Conservation (phyloP, 1,139 yeast species). For the Nakaseomyces sp. region DNA sequence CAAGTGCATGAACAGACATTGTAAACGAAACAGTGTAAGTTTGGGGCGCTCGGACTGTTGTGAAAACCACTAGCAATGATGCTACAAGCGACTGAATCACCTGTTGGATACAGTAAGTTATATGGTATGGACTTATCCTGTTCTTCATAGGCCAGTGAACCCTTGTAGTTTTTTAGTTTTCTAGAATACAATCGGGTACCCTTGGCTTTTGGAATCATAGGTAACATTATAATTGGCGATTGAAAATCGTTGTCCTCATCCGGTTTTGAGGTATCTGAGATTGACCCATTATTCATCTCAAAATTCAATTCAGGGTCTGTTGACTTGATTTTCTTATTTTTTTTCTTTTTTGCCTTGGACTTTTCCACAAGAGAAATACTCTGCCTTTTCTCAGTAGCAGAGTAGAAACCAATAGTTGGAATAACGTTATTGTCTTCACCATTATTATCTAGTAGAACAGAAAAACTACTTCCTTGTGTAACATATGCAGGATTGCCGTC, state of each 20-base stretch:
- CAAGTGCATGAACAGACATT: constrained; percentile 60
- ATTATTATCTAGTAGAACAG: constrained; percentile 22
- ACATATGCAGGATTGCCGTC: constrained; percentile 18
- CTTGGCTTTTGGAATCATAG: constrained; percentile 26
- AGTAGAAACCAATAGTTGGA: constrained; percentile 22
- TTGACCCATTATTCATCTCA: not conserved
- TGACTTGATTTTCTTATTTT: not conserved
- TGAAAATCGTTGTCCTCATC: not conserved
- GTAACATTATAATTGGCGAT: constrained; percentile 31
- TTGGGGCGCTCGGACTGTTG: constrained; percentile 32
- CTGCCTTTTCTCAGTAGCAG: constrained; percentile 9
- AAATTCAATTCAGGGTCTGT: not conserved
- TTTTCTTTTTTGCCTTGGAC: not conserved
- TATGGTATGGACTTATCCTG: constrained; percentile 17
- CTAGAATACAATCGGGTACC: constrained; percentile 26
- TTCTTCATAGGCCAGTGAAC: constrained; percentile 10
- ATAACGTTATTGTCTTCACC: constrained; percentile 16
- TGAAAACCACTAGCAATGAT: constrained; percentile 53
- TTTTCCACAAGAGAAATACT: not conserved
- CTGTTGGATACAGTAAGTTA: constrained; percentile 47
- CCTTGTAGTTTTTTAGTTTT: not conserved
- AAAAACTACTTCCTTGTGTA: constrained; percentile 18
- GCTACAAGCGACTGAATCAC: constrained; percentile 59
- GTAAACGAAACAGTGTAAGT: constrained; percentile 49
- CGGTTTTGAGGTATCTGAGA: constrained; percentile 1